Base-by-base conservation (phyloP, 1,139 yeast species). In the Nakaseomyces uthaithaninus region DNA sequence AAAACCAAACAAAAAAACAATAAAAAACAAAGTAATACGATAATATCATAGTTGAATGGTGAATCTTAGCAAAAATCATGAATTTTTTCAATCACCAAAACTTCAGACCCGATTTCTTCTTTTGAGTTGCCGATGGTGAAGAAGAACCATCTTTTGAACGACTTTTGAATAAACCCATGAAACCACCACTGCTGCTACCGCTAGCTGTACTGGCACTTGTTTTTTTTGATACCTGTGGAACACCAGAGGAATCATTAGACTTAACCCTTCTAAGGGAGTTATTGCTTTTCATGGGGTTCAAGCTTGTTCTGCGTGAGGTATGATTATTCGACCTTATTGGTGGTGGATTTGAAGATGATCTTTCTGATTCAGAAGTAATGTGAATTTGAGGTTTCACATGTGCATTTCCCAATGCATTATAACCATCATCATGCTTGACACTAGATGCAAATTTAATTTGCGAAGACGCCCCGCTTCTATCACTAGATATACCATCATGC, bases 371-470 rank as follows among this genome's bases (percentile, higher is more conserved):
- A 28, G 23, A 24, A 26, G 9, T 38, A 16, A 15, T 42, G 34
- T 12, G 41, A 26, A 19, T 31, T 19, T 19, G 17, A 12, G 35
- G 35, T 20, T 28, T 33, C 18, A 11, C 9, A 31, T 31, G 35
- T 1, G 44, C 14, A 17, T 39, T 43, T 2, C 50, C 50, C 24
- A 47, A 27, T 3, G 50, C 49, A 27, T 42, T 40, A 15, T 40
- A 28, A 8, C 50, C 53, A 33, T 49, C 52, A 12, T 22, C 40
- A 15, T 44, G 33, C 18, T 45, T 44, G n/a, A 49, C 53, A 11
- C 41, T 39, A 3, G 53, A 39, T 2, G 52, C 54, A 33, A 51
- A 51, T 36, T 51, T 48, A 12, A 51, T 50, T 33, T 44, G 50
- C n/a, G 48, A 39, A 4, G 44, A 10, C 7, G 23, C 23, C 8